Evolutionary conservation across 768 basidiomycete species (phyloP).

Genomic region (Udeniomyces megalosporus): DNA sequence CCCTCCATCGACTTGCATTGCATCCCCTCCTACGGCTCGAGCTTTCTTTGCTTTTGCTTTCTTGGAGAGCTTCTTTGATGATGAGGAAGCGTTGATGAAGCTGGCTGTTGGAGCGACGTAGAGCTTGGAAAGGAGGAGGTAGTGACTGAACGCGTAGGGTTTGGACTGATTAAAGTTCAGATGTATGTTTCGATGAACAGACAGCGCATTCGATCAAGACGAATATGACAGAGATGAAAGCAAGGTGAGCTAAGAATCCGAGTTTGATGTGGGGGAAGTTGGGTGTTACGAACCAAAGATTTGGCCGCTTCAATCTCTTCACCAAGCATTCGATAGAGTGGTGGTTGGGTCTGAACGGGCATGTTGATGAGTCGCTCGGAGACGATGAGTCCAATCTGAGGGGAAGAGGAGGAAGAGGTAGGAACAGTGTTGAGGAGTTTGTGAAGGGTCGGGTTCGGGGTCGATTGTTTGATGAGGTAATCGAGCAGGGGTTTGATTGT

Average conservation of each 20-base stretch:
- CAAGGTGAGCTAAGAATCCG: neutral
- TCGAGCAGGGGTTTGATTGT: conserved; percentile 52
- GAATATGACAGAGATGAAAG: no score
- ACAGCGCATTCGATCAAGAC: no score
- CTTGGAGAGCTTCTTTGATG: conserved; percentile 47
- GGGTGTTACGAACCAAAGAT: conserved; percentile 36
- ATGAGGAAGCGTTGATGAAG: conserved; percentile 43
- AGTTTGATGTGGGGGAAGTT: neutral
- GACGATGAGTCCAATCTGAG: conserved; percentile 64
- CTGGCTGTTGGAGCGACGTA: conserved; percentile 15
- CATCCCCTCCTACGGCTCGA: conserved; percentile 14
- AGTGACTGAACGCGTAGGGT: conserved; percentile 22
- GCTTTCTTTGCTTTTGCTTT: conserved; percentile 20
- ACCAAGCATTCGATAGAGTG: conserved; percentile 75
- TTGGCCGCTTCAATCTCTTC: conserved; percentile 65
- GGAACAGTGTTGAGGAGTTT: conserved; percentile 26
- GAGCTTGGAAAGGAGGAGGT: conserved; percentile 24
- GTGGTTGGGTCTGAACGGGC: conserved; percentile 81
- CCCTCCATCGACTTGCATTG: conserved; percentile 7
- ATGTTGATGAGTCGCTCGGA: conserved; percentile 86
- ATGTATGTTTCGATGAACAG: no score
- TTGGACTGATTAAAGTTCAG: conserved; percentile 9
- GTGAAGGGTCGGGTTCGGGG: conserved; percentile 38
- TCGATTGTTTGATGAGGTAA: conserved; percentile 52
- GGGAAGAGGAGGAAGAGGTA: conserved; percentile 2